Evolutionary conservation across 2,329 filamentous ascomycete genomes (phyloP).

Genomic region (Aspergillus vadensis): DNA sequence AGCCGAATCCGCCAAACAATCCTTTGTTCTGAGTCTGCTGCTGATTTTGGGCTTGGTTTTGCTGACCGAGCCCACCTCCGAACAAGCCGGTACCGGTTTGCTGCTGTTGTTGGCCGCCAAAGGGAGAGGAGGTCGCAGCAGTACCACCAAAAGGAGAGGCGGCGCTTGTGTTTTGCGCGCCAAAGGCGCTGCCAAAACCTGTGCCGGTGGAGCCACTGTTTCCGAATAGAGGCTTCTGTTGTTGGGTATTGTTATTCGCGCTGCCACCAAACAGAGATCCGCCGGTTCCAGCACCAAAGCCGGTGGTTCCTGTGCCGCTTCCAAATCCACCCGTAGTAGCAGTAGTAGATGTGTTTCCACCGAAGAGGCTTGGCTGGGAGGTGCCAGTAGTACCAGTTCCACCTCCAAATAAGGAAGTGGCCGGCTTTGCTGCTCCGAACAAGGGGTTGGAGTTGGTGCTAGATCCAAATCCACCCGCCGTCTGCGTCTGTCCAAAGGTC

Average conservation of each 20-base stretch:
- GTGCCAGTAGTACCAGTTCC: constrained; percentile 27
- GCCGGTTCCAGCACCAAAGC: constrained; percentile 29
- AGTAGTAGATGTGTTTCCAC: constrained; percentile 39
- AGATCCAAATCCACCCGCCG: constrained; percentile 42
- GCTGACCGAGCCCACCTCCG: constrained; percentile 44
- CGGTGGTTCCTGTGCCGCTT: constrained; percentile 25
- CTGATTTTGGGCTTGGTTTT: constrained; percentile 40
- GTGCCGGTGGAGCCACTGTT: constrained; percentile 34
- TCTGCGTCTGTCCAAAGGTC: constrained; percentile 49
- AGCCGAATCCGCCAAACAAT: constrained; percentile 44
- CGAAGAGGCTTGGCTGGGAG: constrained; percentile 44
- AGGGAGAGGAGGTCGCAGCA: constrained; percentile 44
- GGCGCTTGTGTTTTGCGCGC: constrained; percentile 39
- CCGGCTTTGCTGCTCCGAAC: constrained; percentile 49
- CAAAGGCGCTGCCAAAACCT: constrained; percentile 41
- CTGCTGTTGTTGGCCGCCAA: constrained; percentile 39
- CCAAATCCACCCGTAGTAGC: constrained; percentile 36
- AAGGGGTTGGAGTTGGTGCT: constrained; percentile 38
- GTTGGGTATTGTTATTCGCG: constrained; percentile 15
- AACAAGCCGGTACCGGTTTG: constrained; percentile 42
- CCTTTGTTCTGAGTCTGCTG: constrained; percentile 39
- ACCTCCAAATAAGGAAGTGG: constrained; percentile 40
- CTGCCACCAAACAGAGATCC: constrained; percentile 46
- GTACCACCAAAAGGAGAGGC: constrained; percentile 41
- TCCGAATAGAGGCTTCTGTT: constrained; percentile 42